Conservation (phyloP, 768 basidiomycete genomes). For the Pleurotus djamor region DNA sequence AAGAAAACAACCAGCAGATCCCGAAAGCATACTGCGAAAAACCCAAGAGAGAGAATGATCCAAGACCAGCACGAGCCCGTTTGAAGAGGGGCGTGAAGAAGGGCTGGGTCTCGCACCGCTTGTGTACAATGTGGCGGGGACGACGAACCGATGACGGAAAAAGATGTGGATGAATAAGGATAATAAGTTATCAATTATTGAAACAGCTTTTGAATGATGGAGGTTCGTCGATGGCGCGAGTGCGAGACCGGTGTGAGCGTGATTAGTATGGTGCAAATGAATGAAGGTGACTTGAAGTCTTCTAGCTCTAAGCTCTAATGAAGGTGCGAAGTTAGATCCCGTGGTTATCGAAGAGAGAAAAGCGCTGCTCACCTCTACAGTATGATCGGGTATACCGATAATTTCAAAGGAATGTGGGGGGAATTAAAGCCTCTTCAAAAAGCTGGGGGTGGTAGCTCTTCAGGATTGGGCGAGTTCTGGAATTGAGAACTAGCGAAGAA, state of each 20-base stretch:
- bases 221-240: neutral
- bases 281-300: conserved; percentile 1
- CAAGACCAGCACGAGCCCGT: neutral
- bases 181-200: conserved; percentile 8
- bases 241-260: neutral
- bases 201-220: conserved; percentile 3
- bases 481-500: conserved; percentile 81
- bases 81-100: neutral
- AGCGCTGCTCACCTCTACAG: neutral
- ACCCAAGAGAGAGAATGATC: conserved; percentile 3
- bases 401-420: conserved; percentile 4
- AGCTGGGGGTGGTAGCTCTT: conserved; percentile 54
- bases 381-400: conserved; percentile 5
- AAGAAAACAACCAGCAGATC: conserved; percentile 5
- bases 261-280: neutral
- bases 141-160: conserved; percentile 3
- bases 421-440: neutral
- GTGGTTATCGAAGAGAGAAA: neutral
- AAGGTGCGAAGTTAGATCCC: neutral
- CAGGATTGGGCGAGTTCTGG: conserved; percentile 86
- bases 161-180: conserved; percentile 3
- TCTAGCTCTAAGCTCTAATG: conserved; percentile 2
- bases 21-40: conserved; percentile 4
- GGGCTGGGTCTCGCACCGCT: neutral
- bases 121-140: conserved; percentile 6